Base-by-base conservation (phyloP, 1,284 basidiomycete species). In the Cryptococcus hybrid region DNA sequence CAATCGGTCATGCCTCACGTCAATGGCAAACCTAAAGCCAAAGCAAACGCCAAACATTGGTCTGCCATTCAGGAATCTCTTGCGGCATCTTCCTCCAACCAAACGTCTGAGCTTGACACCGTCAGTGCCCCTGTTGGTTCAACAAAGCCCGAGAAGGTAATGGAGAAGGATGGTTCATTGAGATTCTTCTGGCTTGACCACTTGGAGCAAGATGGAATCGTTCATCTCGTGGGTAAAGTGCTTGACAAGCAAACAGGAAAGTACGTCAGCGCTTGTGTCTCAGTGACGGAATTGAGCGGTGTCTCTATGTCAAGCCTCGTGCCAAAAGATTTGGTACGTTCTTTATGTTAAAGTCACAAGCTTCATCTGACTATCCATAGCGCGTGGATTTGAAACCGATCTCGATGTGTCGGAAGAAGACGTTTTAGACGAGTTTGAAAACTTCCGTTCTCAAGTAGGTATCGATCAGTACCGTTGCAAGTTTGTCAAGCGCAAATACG, bases 131-230 rank as follows among this genome's bases (percentile, higher is more conserved):
- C 79, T 3, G 57, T 67, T 5, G 69, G 75, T 5, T 76, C 82
- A 0, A 70, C 75, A 2, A 74, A 83, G 7, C 76, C 78, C 43
- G 83, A 71, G 60, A 74, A 71, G 61, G 70, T 73, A 34, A 58
- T 59, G 35, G 89, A 94, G 70, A 77, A 83, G 3, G 90, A 96
- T 64, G 91, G 90, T 1, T 71, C 65, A 30, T 79, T 96, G n/a
- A 84, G 84, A 35, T 92, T 97, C 79, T 97, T 88, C 80, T 97
- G 93, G 93, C 80, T 95, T 34, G 93, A 97, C 70, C 90, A 90
- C 69, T 84, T 92, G 15, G 93, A 97, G 71, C 83, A 86, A 50
- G 85, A 88, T 13, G 85, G 84, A 58, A 79, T 92, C 7, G 68
- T 82, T 0, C 88, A 91, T 72, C 88, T 97, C 60, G 84, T 91